These are phyloP conservation scores for Farysia itapuensis DNA, from an alignment of 1,284 basidiomycete genomes.

Conservation along the genomic window DNA sequence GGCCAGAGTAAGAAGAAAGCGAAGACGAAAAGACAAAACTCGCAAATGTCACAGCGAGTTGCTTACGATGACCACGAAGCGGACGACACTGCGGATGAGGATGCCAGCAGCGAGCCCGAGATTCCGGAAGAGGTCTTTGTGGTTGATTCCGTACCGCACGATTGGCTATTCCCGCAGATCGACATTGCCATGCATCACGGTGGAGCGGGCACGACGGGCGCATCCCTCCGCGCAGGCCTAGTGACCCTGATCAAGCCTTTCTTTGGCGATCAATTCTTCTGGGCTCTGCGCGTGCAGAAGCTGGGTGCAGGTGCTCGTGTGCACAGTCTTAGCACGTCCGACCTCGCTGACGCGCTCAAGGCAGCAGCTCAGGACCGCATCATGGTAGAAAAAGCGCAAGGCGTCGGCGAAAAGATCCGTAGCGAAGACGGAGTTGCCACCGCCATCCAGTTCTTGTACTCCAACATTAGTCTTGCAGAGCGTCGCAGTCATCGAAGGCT, in stretches of 20 bases:
- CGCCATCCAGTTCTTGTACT: slow-evolving; percentile 46
- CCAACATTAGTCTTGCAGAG: slow-evolving; percentile 32
- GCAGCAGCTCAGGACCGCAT: slow-evolving; percentile 35
- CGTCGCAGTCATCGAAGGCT: slow-evolving; percentile 14
- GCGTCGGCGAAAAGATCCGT: slow-evolving; percentile 46
- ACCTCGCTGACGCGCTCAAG: slow-evolving; percentile 29
- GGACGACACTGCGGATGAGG: slow-evolving; percentile 11
- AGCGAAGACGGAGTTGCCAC: slow-evolving; percentile 45
- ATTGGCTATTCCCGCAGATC: slow-evolving; percentile 33
- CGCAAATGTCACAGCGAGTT: neutral
- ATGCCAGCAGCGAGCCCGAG: slow-evolving; percentile 38
- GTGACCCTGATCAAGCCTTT: slow-evolving; percentile 55
- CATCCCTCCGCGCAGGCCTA: slow-evolving; percentile 47
- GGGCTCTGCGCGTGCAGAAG: slow-evolving; percentile 48
- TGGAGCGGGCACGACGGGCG: slow-evolving; percentile 71
- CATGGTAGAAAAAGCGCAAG: slow-evolving; percentile 50
- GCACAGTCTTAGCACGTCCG: slow-evolving; percentile 18
- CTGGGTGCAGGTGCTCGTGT: slow-evolving; percentile 44
- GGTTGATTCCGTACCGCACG: slow-evolving; percentile 51
- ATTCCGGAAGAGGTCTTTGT: slow-evolving; percentile 57
- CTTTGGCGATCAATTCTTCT: slow-evolving; percentile 57
- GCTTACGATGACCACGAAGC: slow-evolving; percentile 1
- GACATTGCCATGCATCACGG: slow-evolving; percentile 65
- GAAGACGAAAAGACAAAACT: slow-evolving; percentile 9
- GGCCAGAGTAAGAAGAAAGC: slow-evolving; percentile 17